phyloP scores from a whole-genome alignment of 768 basidiomycete genomes.

The Suillus subaureus region DNA sequence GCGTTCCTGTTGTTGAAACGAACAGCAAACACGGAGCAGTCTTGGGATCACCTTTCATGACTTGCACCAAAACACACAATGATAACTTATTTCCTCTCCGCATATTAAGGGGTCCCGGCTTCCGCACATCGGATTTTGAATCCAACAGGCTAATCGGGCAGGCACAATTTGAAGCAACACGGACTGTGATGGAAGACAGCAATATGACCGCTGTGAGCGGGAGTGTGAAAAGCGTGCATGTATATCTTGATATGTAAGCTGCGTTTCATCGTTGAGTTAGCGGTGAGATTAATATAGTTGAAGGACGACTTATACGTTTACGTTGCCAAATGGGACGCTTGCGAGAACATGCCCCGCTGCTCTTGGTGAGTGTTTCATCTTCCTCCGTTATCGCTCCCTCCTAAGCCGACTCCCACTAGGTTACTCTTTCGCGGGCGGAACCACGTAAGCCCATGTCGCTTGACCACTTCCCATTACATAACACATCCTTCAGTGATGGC shows the following conservation, averaged over 20 bases:
- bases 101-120: slow-evolving; percentile 66
- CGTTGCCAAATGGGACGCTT: slow-evolving; percentile 63
- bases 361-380: slow-evolving; percentile 50
- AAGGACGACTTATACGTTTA: slow-evolving; percentile 68
- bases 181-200: slow-evolving; percentile 57
- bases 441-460: slow-evolving; percentile 57
- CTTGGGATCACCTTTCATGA: not conserved
- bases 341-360: slow-evolving; percentile 80
- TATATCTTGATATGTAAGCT: slow-evolving; percentile 68
- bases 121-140: slow-evolving; percentile 72
- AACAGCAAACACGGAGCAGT: not conserved
- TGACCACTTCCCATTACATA: not conserved
- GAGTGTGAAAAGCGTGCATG: slow-evolving; percentile 68
- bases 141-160: slow-evolving; percentile 75
- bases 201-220: slow-evolving; percentile 53
- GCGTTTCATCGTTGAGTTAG: not conserved
- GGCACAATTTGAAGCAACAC: slow-evolving; percentile 69
- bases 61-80: not conserved
- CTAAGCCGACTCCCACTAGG: slow-evolving; percentile 41
- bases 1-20: not conserved
- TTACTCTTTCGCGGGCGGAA: slow-evolving; percentile 78
- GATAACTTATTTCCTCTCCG: slow-evolving; percentile 4
- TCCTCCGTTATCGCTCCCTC: slow-evolving; percentile 8
- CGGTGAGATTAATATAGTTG: slow-evolving; percentile 6
- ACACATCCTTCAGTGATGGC: slow-evolving; percentile 56